Conservation (phyloP, 768 basidiomycete species). For the Vararia minispora region DNA sequence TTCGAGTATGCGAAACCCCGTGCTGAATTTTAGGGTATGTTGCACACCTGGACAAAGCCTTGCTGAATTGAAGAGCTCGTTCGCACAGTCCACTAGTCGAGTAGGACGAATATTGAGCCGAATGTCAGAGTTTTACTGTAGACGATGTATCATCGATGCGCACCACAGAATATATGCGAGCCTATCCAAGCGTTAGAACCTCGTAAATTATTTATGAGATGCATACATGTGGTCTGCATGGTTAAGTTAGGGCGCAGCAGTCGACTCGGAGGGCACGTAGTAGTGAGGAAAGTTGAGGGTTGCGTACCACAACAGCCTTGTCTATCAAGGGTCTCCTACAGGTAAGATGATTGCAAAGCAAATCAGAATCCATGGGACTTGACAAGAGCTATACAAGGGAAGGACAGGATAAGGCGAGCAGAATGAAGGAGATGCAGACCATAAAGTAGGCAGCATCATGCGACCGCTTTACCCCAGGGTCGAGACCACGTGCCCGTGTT, state of each 20-base stretch:
- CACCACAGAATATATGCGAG: constrained; percentile 82
- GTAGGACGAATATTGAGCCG: constrained; percentile 1
- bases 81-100: constrained; percentile 66
- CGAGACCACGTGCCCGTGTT: too few species aligned
- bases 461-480: too few species aligned
- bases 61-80: constrained; percentile 67
- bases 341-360: constrained; percentile 71
- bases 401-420: too few species aligned
- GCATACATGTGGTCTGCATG: constrained; percentile 54
- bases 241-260: too few species aligned
- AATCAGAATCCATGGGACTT: constrained; percentile 54
- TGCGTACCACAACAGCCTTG: constrained; percentile 77
- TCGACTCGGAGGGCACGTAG: too few species aligned
- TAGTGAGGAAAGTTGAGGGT: too few species aligned
- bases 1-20: neutral
- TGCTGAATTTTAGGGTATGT: neutral
- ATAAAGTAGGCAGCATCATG: too few species aligned
- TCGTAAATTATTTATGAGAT: neutral
- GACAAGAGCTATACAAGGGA: too few species aligned
- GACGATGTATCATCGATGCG: neutral
- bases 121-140: neutral
- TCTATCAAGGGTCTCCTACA: constrained; percentile 59
- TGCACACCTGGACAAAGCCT: constrained; percentile 64
- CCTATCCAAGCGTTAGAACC: constrained; percentile 28
- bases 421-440: too few species aligned